A percentile compares a stretch with the other conserved stretches of the same genome.
Conservation (phyloP, 192 early-diverging fungal species). For the Dissophora ornata region DNA sequence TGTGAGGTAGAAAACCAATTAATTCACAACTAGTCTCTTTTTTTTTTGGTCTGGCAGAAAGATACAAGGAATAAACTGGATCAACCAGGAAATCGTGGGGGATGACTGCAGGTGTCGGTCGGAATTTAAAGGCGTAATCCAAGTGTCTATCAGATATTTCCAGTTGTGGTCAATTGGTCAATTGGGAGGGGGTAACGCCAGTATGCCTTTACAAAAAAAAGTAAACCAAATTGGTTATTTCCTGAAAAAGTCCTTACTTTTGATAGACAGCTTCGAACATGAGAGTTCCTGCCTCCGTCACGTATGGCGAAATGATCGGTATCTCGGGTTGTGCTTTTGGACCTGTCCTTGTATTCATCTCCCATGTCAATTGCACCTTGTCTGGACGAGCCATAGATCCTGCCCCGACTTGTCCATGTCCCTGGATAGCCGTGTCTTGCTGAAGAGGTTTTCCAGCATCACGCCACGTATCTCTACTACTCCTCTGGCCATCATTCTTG, state of each 20-base stretch:
- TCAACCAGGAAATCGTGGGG: conserved; percentile 9
- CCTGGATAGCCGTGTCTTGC: neutral
- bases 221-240: no score
- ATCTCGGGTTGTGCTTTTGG: neutral
- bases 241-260: conserved; percentile 11
- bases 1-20: neutral
- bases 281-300: conserved; percentile 15
- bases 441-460: conserved; percentile 15
- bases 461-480: neutral
- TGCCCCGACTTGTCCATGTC: no score
- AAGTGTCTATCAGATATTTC: no score
- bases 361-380: conserved; percentile 25
- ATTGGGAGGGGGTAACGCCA: no score
- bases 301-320: conserved; percentile 24
- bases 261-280: conserved; percentile 34
- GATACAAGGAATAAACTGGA: neutral
- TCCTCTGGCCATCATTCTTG: no score
- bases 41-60: no score
- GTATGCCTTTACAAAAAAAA: no score
- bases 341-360: conserved; percentile 15
- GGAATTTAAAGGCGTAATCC: conserved; percentile 34
- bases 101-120: conserved; percentile 1
- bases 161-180: no score
- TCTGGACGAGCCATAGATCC: neutral
- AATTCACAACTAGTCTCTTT: no score